Percentiles rank a stretch among this genome's conserved stretches.
These are phyloP conservation scores for Dioszegia aurantiaca DNA, from an alignment of 768 basidiomycete genomes.

Conservation along the genomic window DNA sequence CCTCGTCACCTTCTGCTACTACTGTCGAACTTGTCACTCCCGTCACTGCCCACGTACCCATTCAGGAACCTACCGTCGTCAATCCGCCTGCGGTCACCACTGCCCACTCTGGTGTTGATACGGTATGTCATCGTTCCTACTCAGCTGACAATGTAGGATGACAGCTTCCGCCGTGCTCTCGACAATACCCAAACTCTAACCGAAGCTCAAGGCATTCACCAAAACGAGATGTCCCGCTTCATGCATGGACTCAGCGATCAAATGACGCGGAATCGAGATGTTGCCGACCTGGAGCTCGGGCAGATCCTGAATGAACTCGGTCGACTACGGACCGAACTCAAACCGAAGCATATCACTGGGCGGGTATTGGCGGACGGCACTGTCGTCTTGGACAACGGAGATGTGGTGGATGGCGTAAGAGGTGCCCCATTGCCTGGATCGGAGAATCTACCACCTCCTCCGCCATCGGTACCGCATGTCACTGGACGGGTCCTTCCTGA, in stretches of 20 bases:
- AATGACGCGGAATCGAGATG: constrained; percentile 36
- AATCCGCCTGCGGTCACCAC: neutral
- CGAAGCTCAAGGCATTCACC: constrained; percentile 49
- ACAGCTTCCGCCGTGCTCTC: constrained; percentile 40
- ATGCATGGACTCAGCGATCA: constrained; percentile 47
- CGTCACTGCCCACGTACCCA: constrained; percentile 11
- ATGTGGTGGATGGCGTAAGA: constrained; percentile 40
- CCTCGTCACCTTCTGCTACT: constrained; percentile 23
- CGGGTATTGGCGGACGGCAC: constrained; percentile 44
- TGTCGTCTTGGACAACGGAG: constrained; percentile 43
- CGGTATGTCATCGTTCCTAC: constrained; percentile 12
- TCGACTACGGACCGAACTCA: constrained; percentile 40
- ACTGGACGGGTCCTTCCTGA: constrained; percentile 40
- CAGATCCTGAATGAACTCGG: constrained; percentile 48
- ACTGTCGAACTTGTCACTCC: constrained; percentile 38
- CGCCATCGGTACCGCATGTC: constrained; percentile 31
- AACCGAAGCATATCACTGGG: constrained; percentile 42
- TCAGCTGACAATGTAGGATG: constrained; percentile 25
- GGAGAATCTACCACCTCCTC: constrained; percentile 27
- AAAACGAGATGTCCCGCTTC: constrained; percentile 51
- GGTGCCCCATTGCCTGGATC: constrained; percentile 35
- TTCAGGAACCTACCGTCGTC: constrained; percentile 2
- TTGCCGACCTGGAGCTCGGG: constrained; percentile 35
- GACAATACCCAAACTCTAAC: constrained; percentile 40
- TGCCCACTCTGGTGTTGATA: constrained; percentile 3